Conservation (phyloP, 192 early-diverging fungal genomes). For the Coemansia javaensis region DNA sequence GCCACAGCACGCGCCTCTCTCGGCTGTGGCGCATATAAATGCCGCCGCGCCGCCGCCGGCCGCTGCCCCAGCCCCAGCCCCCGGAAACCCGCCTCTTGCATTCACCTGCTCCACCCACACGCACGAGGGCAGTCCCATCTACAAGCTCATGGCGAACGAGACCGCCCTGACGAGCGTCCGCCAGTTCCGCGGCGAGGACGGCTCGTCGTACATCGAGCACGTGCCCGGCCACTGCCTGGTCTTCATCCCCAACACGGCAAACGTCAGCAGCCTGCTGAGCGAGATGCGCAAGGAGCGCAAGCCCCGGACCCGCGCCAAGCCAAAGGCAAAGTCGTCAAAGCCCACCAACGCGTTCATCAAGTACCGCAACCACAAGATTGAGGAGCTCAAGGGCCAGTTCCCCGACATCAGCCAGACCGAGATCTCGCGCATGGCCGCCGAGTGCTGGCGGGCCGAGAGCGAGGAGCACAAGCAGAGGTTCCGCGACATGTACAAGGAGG, state of each 20-base stretch:
- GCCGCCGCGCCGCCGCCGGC: not conserved
- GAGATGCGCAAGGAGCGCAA: slow-evolving; percentile 35
- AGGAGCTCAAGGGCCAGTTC: slow-evolving; percentile 30
- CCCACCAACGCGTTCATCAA: slow-evolving; percentile 50
- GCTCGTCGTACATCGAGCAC: slow-evolving; percentile 42
- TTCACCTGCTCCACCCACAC: slow-evolving; percentile 6
- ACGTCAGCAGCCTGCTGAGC: slow-evolving; percentile 20
- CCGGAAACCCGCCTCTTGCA: not conserved
- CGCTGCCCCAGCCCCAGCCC: not conserved
- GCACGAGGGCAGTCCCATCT: slow-evolving; percentile 9
- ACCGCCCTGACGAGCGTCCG: slow-evolving; percentile 36
- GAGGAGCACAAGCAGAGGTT: slow-evolving; percentile 31
- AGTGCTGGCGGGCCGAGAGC: slow-evolving; percentile 36
- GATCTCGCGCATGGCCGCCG: slow-evolving; percentile 49
- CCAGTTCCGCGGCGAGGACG: slow-evolving; percentile 38
- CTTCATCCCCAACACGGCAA: slow-evolving; percentile 35
- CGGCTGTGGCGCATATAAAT: slow-evolving; percentile 35
- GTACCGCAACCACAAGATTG: slow-evolving; percentile 48
- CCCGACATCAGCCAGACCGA: slow-evolving; percentile 48
- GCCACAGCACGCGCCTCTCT: slow-evolving; percentile 15
- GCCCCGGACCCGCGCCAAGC: slow-evolving; percentile 19
- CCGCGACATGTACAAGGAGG: slow-evolving; percentile 31
- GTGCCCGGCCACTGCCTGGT: slow-evolving; percentile 48
- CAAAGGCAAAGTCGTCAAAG: slow-evolving; percentile 33
- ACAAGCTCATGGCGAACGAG: slow-evolving; percentile 8